Percentiles rank a stretch among this genome's conserved stretches.
phyloP scores from a whole-genome alignment of 352 stramenopile species.

The Phytophthora pluvialis region DNA sequence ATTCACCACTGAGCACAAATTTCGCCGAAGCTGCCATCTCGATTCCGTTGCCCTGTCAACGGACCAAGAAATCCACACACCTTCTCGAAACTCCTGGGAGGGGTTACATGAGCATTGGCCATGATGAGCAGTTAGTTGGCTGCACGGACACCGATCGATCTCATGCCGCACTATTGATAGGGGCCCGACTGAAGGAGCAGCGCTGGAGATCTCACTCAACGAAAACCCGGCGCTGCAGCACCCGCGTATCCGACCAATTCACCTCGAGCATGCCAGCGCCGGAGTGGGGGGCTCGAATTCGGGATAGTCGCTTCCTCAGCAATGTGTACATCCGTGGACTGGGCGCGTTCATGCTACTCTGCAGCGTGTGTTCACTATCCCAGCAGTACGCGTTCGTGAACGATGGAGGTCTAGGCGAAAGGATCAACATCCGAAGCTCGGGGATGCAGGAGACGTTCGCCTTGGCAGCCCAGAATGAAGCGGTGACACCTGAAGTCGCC shows the following conservation, averaged over 20 bases:
- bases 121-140: conserved; percentile 1
- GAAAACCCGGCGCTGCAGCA: conserved; percentile 25
- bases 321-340: conserved; percentile 46
- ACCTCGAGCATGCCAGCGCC: conserved; percentile 21
- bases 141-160: conserved; percentile 1
- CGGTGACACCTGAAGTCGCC: conserved; percentile 6
- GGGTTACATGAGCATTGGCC: conserved; percentile 11
- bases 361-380: conserved; percentile 34
- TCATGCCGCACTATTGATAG: conserved; percentile 33
- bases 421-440: conserved; percentile 15
- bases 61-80: background rate
- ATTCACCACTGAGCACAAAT: conserved; percentile 7
- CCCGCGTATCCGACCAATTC: conserved; percentile 33
- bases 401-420: conserved; percentile 2
- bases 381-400: conserved; percentile 36
- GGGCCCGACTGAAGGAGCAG: background rate
- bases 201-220: conserved; percentile 11
- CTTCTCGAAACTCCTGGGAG: conserved; percentile 20
- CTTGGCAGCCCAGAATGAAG: conserved; percentile 18
- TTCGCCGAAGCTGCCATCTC: conserved; percentile 4
- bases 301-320: conserved; percentile 42
- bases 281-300: conserved; percentile 30
- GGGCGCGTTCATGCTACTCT: conserved; percentile 35
- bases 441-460: conserved; percentile 5
- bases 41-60: background rate